Evolutionary conservation across 257 asterid genomes (phyloP).

Genomic region (Nicotiana attenuata): DNA sequence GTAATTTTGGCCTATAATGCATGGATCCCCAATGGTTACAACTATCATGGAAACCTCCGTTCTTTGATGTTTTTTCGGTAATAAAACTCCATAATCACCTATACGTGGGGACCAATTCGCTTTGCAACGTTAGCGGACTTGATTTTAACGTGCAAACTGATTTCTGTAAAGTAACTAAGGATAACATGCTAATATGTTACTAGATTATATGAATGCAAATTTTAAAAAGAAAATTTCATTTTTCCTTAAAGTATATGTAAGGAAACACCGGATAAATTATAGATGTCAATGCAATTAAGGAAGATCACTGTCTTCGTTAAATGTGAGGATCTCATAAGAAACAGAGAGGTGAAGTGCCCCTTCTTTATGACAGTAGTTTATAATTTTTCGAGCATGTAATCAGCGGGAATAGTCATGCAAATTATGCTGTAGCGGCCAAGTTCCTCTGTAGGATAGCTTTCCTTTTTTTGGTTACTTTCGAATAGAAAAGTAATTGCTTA

Average conservation of each 20-base stretch:
- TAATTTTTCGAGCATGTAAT: background rate
- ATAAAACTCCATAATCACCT: background rate
- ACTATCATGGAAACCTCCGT: background rate
- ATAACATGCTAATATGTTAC: background rate
- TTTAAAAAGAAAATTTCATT: background rate
- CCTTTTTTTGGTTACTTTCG: background rate
- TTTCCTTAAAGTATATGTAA: background rate
- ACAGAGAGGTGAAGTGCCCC: background rate
- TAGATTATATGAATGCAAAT: background rate
- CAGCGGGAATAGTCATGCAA: background rate
- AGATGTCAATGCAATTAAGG: background rate
- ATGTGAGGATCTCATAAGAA: background rate
- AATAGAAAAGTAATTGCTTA: background rate
- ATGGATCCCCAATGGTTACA: background rate
- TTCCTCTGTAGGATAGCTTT: background rate
- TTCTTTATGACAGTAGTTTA: background rate
- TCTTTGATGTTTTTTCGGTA: background rate
- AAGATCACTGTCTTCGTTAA: background rate
- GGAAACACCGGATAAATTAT: background rate
- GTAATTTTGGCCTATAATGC: background rate
- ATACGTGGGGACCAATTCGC: background rate
- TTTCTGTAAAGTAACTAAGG: background rate
- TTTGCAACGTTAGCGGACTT: background rate
- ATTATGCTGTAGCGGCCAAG: background rate
- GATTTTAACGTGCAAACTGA: background rate